Percentiles rank a stretch among this genome's conserved stretches.
These are phyloP conservation scores for Candida boleticola DNA, from an alignment of 805 yeast genomes.

Conservation along the genomic window DNA sequence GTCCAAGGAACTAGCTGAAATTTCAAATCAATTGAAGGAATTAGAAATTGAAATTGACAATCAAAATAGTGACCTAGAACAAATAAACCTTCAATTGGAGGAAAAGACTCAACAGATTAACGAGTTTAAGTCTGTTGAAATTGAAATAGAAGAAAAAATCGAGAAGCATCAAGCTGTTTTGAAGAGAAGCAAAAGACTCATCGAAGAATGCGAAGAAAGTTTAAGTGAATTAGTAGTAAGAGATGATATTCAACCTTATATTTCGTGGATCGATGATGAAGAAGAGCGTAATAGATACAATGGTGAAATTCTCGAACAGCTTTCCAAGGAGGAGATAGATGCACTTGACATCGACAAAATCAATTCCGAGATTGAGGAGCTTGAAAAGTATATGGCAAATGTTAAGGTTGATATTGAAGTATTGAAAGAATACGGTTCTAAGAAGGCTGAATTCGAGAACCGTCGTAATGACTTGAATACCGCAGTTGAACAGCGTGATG, in stretches of 20 bases:
- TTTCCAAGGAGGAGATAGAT: slow-evolving; percentile 51
- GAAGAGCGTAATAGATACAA: slow-evolving; percentile 35
- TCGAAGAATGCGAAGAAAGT: slow-evolving; percentile 35
- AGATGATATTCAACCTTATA: slow-evolving; percentile 47
- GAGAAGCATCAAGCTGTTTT: slow-evolving; percentile 51
- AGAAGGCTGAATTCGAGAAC: slow-evolving; percentile 60
- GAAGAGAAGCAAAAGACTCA: slow-evolving; percentile 37
- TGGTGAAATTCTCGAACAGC: slow-evolving; percentile 38
- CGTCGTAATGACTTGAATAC: slow-evolving; percentile 66
- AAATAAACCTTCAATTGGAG: slow-evolving; percentile 22
- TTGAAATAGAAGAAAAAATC: slow-evolving; percentile 62
- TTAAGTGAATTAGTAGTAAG: slow-evolving; percentile 47
- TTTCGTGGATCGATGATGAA: slow-evolving; percentile 46
- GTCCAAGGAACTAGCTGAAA: slow-evolving; percentile 30
- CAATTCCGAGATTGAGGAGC: slow-evolving; percentile 47
- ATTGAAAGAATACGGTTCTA: slow-evolving; percentile 69
- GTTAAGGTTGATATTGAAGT: slow-evolving; percentile 70
- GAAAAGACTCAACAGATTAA: slow-evolving; percentile 48
- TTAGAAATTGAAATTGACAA: slow-evolving; percentile 40
- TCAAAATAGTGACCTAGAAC: slow-evolving; percentile 38
- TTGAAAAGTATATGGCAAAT: slow-evolving; percentile 55
- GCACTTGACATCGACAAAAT: slow-evolving; percentile 47
- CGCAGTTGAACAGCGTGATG: slow-evolving; percentile 67
- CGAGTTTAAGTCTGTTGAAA: slow-evolving; percentile 59
- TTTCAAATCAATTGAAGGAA: slow-evolving; percentile 26